Evolutionary conservation across 225 moss, liverwort and hornwort genomes (phyloP).

Genomic region (Anthoceros angustus): DNA sequence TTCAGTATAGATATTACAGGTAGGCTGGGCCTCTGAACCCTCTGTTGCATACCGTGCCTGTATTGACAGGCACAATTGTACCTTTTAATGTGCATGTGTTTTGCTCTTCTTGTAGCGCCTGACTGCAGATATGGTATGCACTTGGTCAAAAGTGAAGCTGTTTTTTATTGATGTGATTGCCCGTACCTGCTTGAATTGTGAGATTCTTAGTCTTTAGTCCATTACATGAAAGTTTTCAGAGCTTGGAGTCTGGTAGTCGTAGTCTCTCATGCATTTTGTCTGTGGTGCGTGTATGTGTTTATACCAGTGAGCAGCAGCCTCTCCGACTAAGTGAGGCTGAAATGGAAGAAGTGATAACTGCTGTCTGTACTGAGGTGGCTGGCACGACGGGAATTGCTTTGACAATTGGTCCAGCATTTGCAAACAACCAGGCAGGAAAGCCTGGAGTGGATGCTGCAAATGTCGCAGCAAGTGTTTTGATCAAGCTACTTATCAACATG

Average conservation of each 20-base stretch:
- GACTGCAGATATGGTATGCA: too few relatives aligned
- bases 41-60: too few relatives aligned
- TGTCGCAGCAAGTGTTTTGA: constrained; percentile 97
- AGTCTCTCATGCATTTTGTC: neutral
- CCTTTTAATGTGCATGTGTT: too few relatives aligned
- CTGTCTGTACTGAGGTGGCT: constrained; percentile 80
- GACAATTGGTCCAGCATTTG: constrained; percentile 37
- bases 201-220: too few relatives aligned
- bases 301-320: constrained; percentile 81
- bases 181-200: too few relatives aligned
- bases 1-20: constrained; percentile 98
- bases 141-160: too few relatives aligned
- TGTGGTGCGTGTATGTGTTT: neutral
- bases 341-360: constrained; percentile 95
- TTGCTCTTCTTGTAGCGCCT: too few relatives aligned
- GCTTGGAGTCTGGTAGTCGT: neutral
- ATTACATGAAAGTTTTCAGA: neutral
- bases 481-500: constrained; percentile 98
- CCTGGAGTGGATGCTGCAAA: constrained; percentile 68
- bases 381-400: constrained; percentile 42
- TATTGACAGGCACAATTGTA: too few relatives aligned
- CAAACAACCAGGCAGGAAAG: constrained; percentile 67
- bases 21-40: constrained; percentile 4
- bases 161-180: too few relatives aligned
- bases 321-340: constrained; percentile 82